Base-by-base conservation (phyloP, 176 grass and related monocot species). In the Areca catechu region DNA sequence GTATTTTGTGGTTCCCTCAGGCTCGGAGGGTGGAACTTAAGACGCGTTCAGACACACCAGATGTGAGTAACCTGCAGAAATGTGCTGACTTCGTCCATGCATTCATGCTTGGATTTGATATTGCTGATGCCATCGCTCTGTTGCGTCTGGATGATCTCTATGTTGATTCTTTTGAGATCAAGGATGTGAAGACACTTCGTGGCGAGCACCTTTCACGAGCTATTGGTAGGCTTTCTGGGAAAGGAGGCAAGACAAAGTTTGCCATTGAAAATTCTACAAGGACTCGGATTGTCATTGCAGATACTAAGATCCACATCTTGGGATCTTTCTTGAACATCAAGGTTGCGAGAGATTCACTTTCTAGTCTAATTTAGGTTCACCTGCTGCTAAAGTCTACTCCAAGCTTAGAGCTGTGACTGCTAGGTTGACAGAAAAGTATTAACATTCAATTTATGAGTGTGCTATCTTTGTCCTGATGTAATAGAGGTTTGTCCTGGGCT, bases 281-380 rank as follows among this genome's bases (percentile, higher is more conserved):
- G 30, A 95, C 90, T 3, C 85, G 85, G 5, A 95, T 95, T 24
- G 90, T 95, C 7, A 83, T 95, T 4, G 90, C 85, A 2, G 85
- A 95, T 66, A 78, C 82, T 4, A 95, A 89, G 79, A 89, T 95
- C 50, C 90, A 95, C 66, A 95, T 95, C 74, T 71, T 95, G 17
- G 90, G 90, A 19, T 95, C 90, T 29, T 95, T 95, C 51, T 73
- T 95, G 49, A 95, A 97, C 79, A 97, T 97, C 55, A 97, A 97
- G 77, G 77, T 97, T 51, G 92, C 92, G 0, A 57, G 83, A 20
- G 92, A 97, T 74, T 97, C 92, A 15, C 80, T 97, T 15, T 97
- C 83, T 74, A 88, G 86, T 48, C 86, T 97, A 19, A 97, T 97
- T 75, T 88, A 47, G 92, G 92, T 49, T 90, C 83, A 76, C 83